Base-by-base conservation (phyloP, 768 basidiomycete species). In the Russula sp. region DNA sequence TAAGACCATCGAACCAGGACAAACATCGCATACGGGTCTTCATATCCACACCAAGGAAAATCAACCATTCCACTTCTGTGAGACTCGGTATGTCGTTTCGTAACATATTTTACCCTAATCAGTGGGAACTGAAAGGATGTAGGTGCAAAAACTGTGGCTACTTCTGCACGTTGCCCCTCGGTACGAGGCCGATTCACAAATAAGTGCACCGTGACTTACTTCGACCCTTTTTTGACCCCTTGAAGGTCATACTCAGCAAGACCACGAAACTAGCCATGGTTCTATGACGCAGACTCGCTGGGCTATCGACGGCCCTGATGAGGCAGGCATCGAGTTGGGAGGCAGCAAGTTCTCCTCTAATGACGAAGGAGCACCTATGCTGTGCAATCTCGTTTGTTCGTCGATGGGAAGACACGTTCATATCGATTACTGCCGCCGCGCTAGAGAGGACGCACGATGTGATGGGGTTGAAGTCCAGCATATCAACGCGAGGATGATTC, bases 181-280 rank as follows among this genome's bases (percentile, higher is more conserved):
- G 85, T 84, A 63, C 44, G 74, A 4, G 4, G 9, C 6, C 35
- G 18, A 27, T 27, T 27, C 22, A 27, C 50, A 20, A 39, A 31
- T 40, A 1, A 6, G 20, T 39, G 4, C n/a, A 60, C 44, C 37
- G 55, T 14, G 16, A 63, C 42, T 1, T 1, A 18, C 27, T 63
- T 35, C 47, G 27, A 4, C n/a, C 35, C 31, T 49, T 42, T 45
- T 55, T 10, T 27, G 22, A 27, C 22, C 22, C 51, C 22, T 64
- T 16, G 18, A 49, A 86, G 85, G 81, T 0, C 85, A 87, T 63
- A 56, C 82, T 1, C 83, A 86, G 63, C 76, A 79, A 66, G 81
- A 84, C 49, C 85, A 87, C 51, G 84, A 85, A 50, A 87, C 85
- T 0, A 76, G 76, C 16, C 85, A 87, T 55, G 86, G 85, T 8